These are phyloP conservation scores for Aspergillus jensenii DNA, from an alignment of 2,329 filamentous ascomycete genomes.

Conservation along the genomic window DNA sequence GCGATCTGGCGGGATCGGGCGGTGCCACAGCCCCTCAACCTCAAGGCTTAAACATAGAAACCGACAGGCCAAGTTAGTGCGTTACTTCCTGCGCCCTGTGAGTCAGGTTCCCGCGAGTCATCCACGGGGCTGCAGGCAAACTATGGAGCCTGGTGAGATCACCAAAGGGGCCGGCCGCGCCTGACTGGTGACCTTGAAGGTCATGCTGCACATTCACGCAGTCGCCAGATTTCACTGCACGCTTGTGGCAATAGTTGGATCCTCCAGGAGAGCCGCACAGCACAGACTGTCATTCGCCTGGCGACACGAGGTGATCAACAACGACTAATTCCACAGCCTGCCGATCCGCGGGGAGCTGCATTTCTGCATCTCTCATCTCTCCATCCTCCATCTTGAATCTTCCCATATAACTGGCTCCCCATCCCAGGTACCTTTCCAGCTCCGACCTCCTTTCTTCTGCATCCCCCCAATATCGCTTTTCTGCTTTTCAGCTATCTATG, in stretches of 20 bases:
- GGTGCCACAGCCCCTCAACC: not conserved
- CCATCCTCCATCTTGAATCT: not conserved
- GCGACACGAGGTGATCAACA: not conserved
- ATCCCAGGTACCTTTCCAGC: not conserved
- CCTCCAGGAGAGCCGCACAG: not conserved
- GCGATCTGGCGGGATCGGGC: not conserved
- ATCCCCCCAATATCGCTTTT: not conserved
- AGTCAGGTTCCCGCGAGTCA: no score
- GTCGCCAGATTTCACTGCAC: not conserved
- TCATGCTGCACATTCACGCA: not conserved
- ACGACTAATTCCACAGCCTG: not conserved
- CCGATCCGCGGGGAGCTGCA: not conserved
- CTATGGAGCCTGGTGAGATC: not conserved
- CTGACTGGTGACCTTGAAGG: not conserved
- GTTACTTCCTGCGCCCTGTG: not conserved
- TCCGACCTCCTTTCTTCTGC: not conserved
- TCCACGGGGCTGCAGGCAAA: no score
- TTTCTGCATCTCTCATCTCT: not conserved
- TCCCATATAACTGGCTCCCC: not conserved
- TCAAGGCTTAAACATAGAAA: no score
- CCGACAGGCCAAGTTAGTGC: no score
- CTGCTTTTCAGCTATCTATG: not conserved
- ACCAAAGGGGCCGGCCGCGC: not conserved
- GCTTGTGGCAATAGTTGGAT: not conserved
- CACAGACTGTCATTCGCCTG: not conserved